Evolutionary conservation across 768 basidiomycete species (phyloP).

Genomic region (Suillus luteus): DNA sequence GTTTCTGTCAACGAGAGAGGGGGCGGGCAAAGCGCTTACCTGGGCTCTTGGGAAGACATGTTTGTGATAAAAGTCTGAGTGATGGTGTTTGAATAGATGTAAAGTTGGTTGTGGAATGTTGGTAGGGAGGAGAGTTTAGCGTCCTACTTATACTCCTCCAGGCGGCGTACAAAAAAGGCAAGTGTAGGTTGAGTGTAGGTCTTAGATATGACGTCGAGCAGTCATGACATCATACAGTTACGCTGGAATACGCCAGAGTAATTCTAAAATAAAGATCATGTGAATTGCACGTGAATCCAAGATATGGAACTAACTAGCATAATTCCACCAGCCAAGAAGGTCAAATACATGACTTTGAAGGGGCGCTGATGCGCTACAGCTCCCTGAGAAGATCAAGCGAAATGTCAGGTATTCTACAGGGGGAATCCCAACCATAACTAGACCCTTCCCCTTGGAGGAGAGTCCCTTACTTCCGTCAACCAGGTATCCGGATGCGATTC

Average conservation of each 20-base stretch:
- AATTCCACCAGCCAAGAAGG: no score
- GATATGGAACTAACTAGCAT: no score
- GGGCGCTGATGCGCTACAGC: background rate
- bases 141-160: constrained; percentile 30
- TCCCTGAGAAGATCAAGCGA: background rate
- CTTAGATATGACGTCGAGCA: constrained; percentile 24
- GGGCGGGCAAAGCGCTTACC: constrained; percentile 20
- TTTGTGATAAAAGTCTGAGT: constrained; percentile 14
- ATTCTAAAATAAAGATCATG: background rate
- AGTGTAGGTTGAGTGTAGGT: no score
- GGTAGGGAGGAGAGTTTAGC: background rate
- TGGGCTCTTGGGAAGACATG: constrained; percentile 26
- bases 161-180: constrained; percentile 32
- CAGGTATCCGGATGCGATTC: background rate
- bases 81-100: background rate
- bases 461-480: background rate
- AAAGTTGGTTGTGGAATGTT: constrained; percentile 16
- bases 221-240: constrained; percentile 32
- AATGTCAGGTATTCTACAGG: background rate
- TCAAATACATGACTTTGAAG: background rate
- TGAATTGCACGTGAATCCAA: background rate
- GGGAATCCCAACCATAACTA: background rate
- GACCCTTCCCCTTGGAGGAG: background rate
- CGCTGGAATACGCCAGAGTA: background rate
- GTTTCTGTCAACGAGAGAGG: background rate